Conservation (phyloP, 2,329 filamentous ascomycete species). For the Trichophyton benhamiae region DNA sequence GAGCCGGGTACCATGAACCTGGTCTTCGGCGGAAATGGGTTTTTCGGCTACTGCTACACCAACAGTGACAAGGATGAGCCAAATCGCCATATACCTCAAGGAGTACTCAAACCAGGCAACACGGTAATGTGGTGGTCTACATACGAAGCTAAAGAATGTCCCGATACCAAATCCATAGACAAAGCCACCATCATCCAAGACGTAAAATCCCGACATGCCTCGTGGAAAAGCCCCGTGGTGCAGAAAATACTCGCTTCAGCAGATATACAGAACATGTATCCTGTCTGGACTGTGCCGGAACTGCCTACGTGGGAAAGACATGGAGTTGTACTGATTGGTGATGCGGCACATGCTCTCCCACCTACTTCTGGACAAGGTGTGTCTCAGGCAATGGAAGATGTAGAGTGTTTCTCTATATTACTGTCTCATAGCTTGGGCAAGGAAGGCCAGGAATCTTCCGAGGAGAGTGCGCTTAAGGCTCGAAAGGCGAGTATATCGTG, state of each 20-base stretch:
- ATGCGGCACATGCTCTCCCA: constrained; percentile 46
- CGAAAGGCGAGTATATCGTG: constrained; percentile 17
- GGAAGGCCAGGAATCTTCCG: constrained; percentile 5
- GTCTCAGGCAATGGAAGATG: constrained; percentile 46
- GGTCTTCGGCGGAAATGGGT: constrained; percentile 38
- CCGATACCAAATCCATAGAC: constrained; percentile 23
- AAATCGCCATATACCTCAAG: constrained; percentile 16
- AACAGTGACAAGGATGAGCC: constrained; percentile 15
- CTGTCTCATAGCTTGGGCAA: constrained; percentile 22
- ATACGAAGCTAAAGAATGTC: constrained; percentile 24
- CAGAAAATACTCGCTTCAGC: constrained; percentile 29
- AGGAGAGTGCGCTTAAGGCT: neutral
- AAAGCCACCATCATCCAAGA: constrained; percentile 23
- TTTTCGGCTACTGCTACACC: constrained; percentile 39
- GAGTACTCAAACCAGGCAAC: constrained; percentile 19
- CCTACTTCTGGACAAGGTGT: constrained; percentile 45
- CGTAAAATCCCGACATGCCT: constrained; percentile 30
- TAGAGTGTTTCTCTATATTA: constrained; percentile 35
- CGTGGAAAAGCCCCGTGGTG: constrained; percentile 39
- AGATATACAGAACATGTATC: constrained; percentile 34
- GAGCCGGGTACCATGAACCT: constrained; percentile 32
- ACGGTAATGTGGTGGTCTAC: constrained; percentile 38
- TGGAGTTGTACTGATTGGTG: constrained; percentile 43
- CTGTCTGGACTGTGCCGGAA: constrained; percentile 37
- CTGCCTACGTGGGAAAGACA: constrained; percentile 38